Evolutionary conservation across 2,329 filamentous ascomycete species (phyloP), one percentile per base, ranked within the genome.

Genomic region (Pseudogymnoascus sp.): DNA sequence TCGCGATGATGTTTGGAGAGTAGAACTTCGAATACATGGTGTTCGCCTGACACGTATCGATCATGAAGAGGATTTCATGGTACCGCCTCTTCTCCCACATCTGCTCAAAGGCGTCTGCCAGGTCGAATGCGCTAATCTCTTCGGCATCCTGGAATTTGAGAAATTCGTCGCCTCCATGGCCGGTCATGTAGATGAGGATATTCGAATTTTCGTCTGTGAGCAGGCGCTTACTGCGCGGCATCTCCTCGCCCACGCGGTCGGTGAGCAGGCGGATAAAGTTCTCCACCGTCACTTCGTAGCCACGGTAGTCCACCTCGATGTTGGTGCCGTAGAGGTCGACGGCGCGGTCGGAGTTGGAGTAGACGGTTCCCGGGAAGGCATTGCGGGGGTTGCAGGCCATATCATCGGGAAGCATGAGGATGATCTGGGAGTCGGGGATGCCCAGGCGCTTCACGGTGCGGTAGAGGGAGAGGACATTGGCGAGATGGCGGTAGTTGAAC

Each of bases 41-140:
- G 74, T 99, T 99, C 61, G 94, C 94, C 77, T 99, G 94, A 77
- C 94, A 99, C 0, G 94, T 99, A 74, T 99, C 94, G 75, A 99
- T 99, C 94, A 99, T 99, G 80, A 99, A 99, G 62, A 99, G 84
- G 68, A 99, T 86, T 75, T 99, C 94, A 73, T 97, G 90, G 75
- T 97, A 99, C 79, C 94, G 87, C 78, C 95, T 95, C 85, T 99
- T 99, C 81, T 99, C 94, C 90, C 92, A 97, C 94, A 99, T 99
- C 79, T 99, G 93, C 75, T 95, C 91, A 73, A 99, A 97, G 0
- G 94, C 94, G 74, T 99, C 91, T 4, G 95, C 94, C 62, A 99
- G 78, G 76, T 99, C 94, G 73, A 95, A 97, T 0, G 91, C 91
- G 61, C 91, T 92, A 66, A 99, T 97, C 76, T 99, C 94, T 74